Base-by-base conservation (phyloP, 2,329 filamentous ascomycete species). In the Trichoderma citrinoviride region DNA sequence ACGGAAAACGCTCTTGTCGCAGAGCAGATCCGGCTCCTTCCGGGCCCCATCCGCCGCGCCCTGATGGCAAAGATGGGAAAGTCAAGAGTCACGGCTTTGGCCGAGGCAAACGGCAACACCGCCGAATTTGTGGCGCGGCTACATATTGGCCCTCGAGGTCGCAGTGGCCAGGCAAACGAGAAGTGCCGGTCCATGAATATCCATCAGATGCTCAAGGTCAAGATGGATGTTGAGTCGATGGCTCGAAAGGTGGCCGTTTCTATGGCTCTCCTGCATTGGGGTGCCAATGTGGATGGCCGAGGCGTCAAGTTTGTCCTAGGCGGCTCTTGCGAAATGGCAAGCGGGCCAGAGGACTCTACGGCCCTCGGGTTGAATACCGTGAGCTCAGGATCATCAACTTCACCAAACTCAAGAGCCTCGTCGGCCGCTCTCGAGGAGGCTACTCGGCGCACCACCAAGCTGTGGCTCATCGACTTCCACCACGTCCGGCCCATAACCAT, bases 221-320 rank as follows among this genome's bases (percentile, higher is more conserved):
- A 58, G 1, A 33, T 78, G 1, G 67, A 73, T 3, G 64, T 71
- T 5, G 25, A 68, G 0, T 17, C 23, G 0, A 64, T 74, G 1
- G 70, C 72, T 17, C 21, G 29, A 3, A 58, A 50, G 1, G 74
- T 77, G 69, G 75, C 65, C 0, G 52, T 66, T 23, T 67, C 74
- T 0, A 66, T 77, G 1, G 74, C 74, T 0, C 46, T 73, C 1
- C 69, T 77, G 68, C 75, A 77, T 49, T 77, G 73, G 74, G 69
- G 25, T 0, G 75, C 74, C 0, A 66, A 55, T 10, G 71, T 67
- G 0, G 74, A 77, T 25, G 76, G 70, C 0, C 66, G 69, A 3
- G 75, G 74, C 19, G 69, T 78, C 0, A 71, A 78, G 47, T 77
- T 77, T 54, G 73, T 72, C 1, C 57, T 77, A 7, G 74, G 73